Evolutionary conservation across 78 protist genomes (phyloP), one percentile per base, ranked within the genome.

Genomic region (Dictyostelium capitatum): DNA sequence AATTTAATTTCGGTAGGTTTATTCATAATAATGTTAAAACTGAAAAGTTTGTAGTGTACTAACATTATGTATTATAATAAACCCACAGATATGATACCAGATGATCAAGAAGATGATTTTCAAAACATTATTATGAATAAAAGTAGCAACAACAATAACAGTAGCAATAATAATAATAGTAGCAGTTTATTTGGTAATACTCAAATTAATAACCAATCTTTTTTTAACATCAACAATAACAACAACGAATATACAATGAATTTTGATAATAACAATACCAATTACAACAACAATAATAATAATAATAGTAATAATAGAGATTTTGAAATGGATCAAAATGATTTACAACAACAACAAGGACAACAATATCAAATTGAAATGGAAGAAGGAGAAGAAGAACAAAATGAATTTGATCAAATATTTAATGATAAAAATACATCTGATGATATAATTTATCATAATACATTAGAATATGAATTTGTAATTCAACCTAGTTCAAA

Each of bases 361-460:
- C n/a, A n/a, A 46, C 7, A 1, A 0, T 10, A 73, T 23, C 56
- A 37, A 73, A 47, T 37, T 5, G 78, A 70, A 70, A 41, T 70
- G 46, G 78, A 70, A 62, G 70, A 62, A 11, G 70, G 28, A n/a
- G 43, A 47, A 74, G 28, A 25, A 50, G 30, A 59, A 77, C 0
- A 0, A 17, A 20, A 43, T 46, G 37, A 80, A 54, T 65, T 43
- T 28, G 9, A 46, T 25, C 17, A 82, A 51, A 28, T 69, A 25
- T 73, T 73, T 46, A 73, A 73, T 73, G 79, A 73, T 46, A 73
- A 73, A 65, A 46, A 53, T 20, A 82, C 51, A 51, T 25, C 89
- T 6, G 89, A 82, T 51, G 89, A 82, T 67, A 23, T 50, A 41
- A 50, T 82, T 28, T 69, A 48, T 32, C 75, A 82, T 51, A 54